Percentiles rank a stretch among this genome's conserved stretches.
Conservation (phyloP, 495 filamentous ascomycete species). For the Bombardia bombarda region DNA sequence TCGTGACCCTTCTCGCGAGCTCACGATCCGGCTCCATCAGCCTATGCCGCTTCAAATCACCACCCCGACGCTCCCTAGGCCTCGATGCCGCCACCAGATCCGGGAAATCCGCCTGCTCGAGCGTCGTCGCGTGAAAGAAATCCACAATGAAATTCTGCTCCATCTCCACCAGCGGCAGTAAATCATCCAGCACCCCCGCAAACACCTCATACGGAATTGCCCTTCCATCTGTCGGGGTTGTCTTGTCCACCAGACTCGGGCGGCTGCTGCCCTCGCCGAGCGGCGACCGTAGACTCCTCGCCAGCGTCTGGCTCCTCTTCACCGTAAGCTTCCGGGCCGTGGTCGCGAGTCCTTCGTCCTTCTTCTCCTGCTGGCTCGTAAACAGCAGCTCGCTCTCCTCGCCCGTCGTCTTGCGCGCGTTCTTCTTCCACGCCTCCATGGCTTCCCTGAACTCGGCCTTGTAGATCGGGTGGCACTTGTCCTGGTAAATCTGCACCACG, state of each 20-base stretch:
- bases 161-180: slow-evolving; percentile 67
- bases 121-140: slow-evolving; percentile 83
- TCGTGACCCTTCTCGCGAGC: slow-evolving; percentile 67
- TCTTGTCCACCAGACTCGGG: slow-evolving; percentile 49
- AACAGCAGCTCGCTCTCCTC: slow-evolving; percentile 89
- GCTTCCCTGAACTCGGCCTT: slow-evolving; percentile 78
- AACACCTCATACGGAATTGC: slow-evolving; percentile 78
- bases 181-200: slow-evolving; percentile 66
- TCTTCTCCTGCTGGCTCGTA: slow-evolving; percentile 79
- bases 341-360: slow-evolving; percentile 58
- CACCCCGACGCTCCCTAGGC: slow-evolving; percentile 59
- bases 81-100: slow-evolving; percentile 60
- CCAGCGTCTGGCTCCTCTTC: slow-evolving; percentile 71
- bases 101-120: slow-evolving; percentile 68
- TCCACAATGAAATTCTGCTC: slow-evolving; percentile 94
- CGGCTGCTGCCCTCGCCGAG: slow-evolving; percentile 55
- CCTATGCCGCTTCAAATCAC: slow-evolving; percentile 61
- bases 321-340: slow-evolving; percentile 88
- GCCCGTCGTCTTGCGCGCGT: slow-evolving; percentile 64
- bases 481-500: slow-evolving; percentile 71
- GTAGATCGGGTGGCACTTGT: slow-evolving; percentile 65
- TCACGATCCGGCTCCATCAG: slow-evolving; percentile 77
- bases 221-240: slow-evolving; percentile 55
- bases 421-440: slow-evolving; percentile 71
- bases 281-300: slow-evolving; percentile 67